phyloP scores from a whole-genome alignment of 2,329 filamentous ascomycete species.

The Xylariaceae sp. region DNA sequence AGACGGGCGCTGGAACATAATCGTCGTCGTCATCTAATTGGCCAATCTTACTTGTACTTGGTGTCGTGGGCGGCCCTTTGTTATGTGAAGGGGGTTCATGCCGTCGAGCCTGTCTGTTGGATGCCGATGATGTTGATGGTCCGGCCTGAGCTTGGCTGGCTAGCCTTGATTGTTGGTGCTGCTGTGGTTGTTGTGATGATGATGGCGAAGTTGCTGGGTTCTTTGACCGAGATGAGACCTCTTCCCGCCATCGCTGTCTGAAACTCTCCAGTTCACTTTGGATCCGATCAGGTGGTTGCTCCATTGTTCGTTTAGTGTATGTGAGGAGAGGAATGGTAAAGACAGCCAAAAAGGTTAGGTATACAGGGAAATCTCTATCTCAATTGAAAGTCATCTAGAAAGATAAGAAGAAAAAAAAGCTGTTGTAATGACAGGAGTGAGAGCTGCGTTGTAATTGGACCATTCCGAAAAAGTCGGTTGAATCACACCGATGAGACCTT shows the following conservation, averaged over 20 bases:
- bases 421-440: not conserved
- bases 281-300: conserved; percentile 43
- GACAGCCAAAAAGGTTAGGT: not conserved
- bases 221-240: conserved; percentile 62
- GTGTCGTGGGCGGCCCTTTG: conserved; percentile 31
- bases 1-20: conserved; percentile 39
- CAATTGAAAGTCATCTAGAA: not conserved
- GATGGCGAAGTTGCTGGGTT: conserved; percentile 31
- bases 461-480: no score
- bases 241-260: conserved; percentile 83
- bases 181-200: not conserved
- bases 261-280: conserved; percentile 84
- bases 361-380: not conserved
- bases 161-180: not conserved
- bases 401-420: not conserved
- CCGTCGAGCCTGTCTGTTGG: conserved; percentile 25
- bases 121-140: conserved; percentile 26
- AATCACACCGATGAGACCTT: conserved; percentile 18
- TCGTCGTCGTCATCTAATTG: conserved; percentile 43
- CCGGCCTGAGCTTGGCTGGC: conserved; percentile 14
- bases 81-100: conserved; percentile 28
- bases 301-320: conserved; percentile 31
- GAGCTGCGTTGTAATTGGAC: not conserved
- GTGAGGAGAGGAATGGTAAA: conserved; percentile 6
- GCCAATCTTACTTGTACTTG: conserved; percentile 16